Percentiles rank a stretch among this genome's conserved stretches.
phyloP scores from a whole-genome alignment of 805 yeast species.

The Candida vartiovaarae region DNA sequence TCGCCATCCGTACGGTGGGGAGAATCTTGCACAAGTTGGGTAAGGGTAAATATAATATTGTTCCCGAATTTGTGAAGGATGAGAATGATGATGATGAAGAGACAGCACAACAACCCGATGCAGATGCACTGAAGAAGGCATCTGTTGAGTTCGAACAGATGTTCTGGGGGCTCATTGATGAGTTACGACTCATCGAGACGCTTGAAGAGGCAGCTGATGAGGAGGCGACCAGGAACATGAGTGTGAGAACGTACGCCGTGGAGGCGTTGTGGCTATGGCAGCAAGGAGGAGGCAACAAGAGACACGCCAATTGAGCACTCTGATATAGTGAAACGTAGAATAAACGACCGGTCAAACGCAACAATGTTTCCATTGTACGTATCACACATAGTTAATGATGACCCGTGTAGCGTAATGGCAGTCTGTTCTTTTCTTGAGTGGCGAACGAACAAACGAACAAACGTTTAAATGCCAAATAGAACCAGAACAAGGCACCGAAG shows the following conservation, averaged over 20 bases:
- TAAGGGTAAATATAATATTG: conserved; percentile 44
- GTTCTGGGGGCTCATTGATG: conserved; percentile 68
- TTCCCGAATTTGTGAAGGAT: conserved; percentile 35
- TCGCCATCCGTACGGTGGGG: conserved; percentile 84
- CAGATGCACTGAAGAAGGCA: conserved; percentile 27
- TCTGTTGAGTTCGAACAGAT: conserved; percentile 29
- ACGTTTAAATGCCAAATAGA: not conserved
- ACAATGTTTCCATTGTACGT: too few species aligned
- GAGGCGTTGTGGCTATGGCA: conserved; percentile 92
- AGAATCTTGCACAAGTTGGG: conserved; percentile 80
- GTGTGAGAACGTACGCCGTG: conserved; percentile 75
- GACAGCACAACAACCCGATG: conserved; percentile 26
- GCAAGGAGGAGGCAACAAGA: conserved; percentile 35
- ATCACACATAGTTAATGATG: not conserved
- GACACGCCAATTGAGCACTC: conserved; percentile 18
- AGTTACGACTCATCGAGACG: conserved; percentile 55
- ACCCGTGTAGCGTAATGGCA: not conserved
- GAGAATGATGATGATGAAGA: conserved; percentile 15
- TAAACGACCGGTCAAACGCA: too few species aligned
- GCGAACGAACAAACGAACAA: not conserved
- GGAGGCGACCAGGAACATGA: conserved; percentile 50
- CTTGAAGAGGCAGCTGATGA: conserved; percentile 67
- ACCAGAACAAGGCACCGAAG: not conserved
- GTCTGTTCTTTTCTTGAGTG: not conserved
- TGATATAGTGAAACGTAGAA: too few species aligned